Evolutionary conservation across 495 filamentous ascomycete species (phyloP), one percentile per base, ranked within the genome.

Genomic region (Podospora anserina): DNA sequence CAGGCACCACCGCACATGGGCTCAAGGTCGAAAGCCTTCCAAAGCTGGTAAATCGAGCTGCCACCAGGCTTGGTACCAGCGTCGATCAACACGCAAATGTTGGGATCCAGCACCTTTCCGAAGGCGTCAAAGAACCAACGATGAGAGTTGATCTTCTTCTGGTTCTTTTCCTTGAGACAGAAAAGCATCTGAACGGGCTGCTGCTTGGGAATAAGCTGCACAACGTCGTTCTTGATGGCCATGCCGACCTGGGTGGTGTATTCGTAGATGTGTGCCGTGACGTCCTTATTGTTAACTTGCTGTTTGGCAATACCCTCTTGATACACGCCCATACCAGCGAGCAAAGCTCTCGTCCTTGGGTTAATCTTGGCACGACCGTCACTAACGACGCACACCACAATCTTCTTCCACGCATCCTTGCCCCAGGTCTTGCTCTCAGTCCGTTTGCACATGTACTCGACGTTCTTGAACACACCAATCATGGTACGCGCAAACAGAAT

Each of bases 101-200:
- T 98, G 13, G 96, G 96, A 59, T 99, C 89, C 20, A 99, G 81
- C 11, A 98, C 91, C 55, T 87, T 86, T 63, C 96, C 96, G 78
- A 99, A 99, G 0, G 94, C 96, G 75, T 97, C 91, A 87, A 99
- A 98, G 82, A 98, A 97, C 96, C 96, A 99, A 72, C 96, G 83
- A 76, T 99, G 96, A 2, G 94, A 97, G 76, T 99, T 99, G 85
- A 99, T 98, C 83, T 99, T 99, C 84, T 99, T 99, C 83, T 97
- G 93, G 76, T 99, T 99, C 85, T 97, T 96, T 78, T 99, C 96
- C 84, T 99, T 99, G 70, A 99, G 78, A 76, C 96, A 99, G 84
- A 99, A 99, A 0, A 99, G 88, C 86, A 99, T 91, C 79, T 99
- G 96, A 13, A 98, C 91, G 0, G 94, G 94, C 63, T 90, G 89